Conservation (phyloP, 768 basidiomycete species). For the Tulasnella sp. region DNA sequence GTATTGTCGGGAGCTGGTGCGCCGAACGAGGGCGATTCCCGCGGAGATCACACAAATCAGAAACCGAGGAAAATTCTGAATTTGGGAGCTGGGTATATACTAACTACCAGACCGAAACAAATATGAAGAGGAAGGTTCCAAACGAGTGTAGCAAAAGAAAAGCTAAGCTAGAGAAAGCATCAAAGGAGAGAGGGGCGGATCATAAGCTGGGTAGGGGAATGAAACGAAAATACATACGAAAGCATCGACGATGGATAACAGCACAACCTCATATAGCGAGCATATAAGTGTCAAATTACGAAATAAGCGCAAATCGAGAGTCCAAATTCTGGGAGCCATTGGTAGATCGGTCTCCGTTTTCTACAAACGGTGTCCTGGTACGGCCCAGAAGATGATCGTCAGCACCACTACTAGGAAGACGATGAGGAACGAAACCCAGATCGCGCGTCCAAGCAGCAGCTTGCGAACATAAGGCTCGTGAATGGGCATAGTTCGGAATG, state of each 20-base stretch:
- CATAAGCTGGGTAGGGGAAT: not conserved
- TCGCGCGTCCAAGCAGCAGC: slow-evolving; percentile 77
- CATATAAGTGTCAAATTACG: slow-evolving; percentile 1
- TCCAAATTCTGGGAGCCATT: not conserved
- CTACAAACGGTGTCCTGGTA: slow-evolving; percentile 85
- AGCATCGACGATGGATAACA: not conserved
- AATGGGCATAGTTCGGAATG: slow-evolving; percentile 87
- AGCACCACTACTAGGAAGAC: slow-evolving; percentile 66
- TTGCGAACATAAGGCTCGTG: slow-evolving; percentile 92
- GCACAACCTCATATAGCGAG: not conserved
- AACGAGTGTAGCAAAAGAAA: not conserved
- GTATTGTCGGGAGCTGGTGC: not conserved
- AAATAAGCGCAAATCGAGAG: not conserved
- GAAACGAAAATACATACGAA: slow-evolving; percentile 2
- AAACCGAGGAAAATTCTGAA: not conserved
- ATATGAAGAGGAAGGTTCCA: not conserved
- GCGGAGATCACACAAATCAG: not conserved
- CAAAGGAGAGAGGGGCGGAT: not conserved
- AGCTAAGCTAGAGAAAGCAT: not conserved
- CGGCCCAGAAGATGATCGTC: slow-evolving; percentile 91
- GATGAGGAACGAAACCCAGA: slow-evolving; percentile 83
- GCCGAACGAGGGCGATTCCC: not conserved
- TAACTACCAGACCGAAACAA: not conserved
- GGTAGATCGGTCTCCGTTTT: not conserved
- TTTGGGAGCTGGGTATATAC: not conserved